Conservation (phyloP, 2,329 filamentous ascomycete species). For the Fusarium denticulatum region DNA sequence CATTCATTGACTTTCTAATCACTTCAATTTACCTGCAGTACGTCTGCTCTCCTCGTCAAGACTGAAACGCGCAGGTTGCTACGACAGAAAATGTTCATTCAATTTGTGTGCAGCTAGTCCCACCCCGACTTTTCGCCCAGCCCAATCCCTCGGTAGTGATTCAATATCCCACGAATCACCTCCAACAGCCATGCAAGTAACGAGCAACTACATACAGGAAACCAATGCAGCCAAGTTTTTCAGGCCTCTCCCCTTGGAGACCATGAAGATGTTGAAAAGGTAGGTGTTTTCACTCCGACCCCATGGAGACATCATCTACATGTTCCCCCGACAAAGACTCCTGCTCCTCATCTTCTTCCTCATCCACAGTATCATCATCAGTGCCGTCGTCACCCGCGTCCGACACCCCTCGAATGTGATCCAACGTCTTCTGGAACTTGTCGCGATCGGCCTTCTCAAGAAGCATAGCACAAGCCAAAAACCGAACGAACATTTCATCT, state of each 20-base stretch:
- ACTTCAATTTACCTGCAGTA: too few species aligned
- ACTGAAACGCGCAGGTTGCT: neutral
- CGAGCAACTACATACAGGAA: neutral
- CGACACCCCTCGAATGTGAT: neutral
- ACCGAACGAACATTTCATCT: neutral
- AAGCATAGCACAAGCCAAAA: neutral
- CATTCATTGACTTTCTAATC: too few species aligned
- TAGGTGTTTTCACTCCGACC: neutral
- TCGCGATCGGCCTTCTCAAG: neutral
- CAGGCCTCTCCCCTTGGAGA: neutral
- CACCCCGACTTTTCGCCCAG: neutral
- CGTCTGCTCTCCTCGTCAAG: too few species aligned
- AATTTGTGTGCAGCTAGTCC: neutral
- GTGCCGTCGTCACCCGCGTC: neutral
- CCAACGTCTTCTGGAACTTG: neutral
- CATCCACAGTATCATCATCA: neutral
- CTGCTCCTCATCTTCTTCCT: neutral
- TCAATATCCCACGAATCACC: neutral
- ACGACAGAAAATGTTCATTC: neutral
- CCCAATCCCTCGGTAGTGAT: neutral
- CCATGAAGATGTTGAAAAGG: accelerated
- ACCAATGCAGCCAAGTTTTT: accelerated
- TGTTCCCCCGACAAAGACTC: neutral
- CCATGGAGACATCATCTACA: neutral
- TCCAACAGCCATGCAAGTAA: neutral